A percentile compares a stretch with the other conserved stretches of the same genome.
Conservation (phyloP, 1,284 basidiomycete genomes). For the Tilletia walkeri region DNA sequence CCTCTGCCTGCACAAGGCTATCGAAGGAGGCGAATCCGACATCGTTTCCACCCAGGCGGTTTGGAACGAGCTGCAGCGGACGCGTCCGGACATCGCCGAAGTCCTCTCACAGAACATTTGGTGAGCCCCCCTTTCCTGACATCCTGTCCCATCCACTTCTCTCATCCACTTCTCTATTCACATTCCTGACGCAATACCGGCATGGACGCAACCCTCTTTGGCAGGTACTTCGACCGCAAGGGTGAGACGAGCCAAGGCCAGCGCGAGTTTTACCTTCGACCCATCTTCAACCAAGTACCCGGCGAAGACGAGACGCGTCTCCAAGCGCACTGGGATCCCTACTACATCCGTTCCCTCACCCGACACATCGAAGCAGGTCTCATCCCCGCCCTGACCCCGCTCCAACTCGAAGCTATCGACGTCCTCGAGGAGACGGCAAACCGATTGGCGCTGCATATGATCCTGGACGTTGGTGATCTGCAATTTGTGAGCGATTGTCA, state of each 20-base stretch:
- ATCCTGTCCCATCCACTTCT: background rate
- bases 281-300: constrained; percentile 35
- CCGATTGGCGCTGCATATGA: constrained; percentile 57
- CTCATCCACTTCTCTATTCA: background rate
- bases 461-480: constrained; percentile 57
- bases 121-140: constrained; percentile 10
- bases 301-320: constrained; percentile 36
- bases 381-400: constrained; percentile 53
- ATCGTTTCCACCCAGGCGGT: constrained; percentile 58
- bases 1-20: constrained; percentile 58
- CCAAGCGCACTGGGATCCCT: constrained; percentile 46
- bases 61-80: constrained; percentile 58
- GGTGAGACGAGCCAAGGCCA: constrained; percentile 38
- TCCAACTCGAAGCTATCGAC: constrained; percentile 57
- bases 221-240: constrained; percentile 44
- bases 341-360: constrained; percentile 45
- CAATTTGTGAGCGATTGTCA: constrained; percentile 46
- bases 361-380: constrained; percentile 55
- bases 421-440: constrained; percentile 58
- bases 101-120: constrained; percentile 50
- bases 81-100: constrained; percentile 58
- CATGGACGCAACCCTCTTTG: background rate
- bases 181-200: too few relatives aligned
- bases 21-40: constrained; percentile 59
- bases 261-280: constrained; percentile 31